A percentile compares a stretch with the other conserved stretches of the same genome.
Conservation (phyloP, 2,329 filamentous ascomycete species). For the Diatrype stigma region DNA sequence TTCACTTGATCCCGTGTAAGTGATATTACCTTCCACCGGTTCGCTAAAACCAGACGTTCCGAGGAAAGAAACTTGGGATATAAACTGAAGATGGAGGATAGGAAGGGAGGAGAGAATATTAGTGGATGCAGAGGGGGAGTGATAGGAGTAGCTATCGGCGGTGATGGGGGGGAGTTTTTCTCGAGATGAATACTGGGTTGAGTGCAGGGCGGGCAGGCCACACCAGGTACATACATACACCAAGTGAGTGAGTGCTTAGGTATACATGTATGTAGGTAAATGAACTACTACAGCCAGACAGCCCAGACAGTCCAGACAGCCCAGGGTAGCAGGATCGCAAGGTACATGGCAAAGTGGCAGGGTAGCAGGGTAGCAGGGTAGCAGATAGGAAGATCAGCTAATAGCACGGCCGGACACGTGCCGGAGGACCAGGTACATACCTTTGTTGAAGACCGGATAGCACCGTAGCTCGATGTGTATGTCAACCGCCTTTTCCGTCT, state of each 20-base stretch:
- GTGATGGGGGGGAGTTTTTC: slow-evolving; percentile 12
- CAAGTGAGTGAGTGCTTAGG: neutral
- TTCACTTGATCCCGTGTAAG: neutral
- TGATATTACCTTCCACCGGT: slow-evolving; percentile 4
- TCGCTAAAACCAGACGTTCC: neutral
- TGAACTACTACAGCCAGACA: neutral
- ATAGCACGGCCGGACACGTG: neutral
- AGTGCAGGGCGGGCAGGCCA: slow-evolving; percentile 1
- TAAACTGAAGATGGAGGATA: slow-evolving; percentile 3
- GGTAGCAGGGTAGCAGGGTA: neutral
- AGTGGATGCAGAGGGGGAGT: neutral
- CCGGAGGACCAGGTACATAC: slow-evolving; percentile 1
- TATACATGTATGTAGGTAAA: neutral
- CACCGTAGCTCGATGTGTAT: neutral
- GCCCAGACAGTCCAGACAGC: neutral
- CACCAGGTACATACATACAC: no score
- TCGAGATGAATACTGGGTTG: slow-evolving; percentile 6
- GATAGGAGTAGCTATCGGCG: slow-evolving; percentile 8
- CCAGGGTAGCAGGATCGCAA: neutral
- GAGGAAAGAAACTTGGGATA: slow-evolving; percentile 3
- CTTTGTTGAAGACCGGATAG: neutral
- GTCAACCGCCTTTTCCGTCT: no score
- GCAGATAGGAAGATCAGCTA: neutral
- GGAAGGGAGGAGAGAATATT: slow-evolving; percentile 2
- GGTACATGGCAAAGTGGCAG: neutral